Percentiles rank a stretch among this genome's conserved stretches.
Conservation (phyloP, 306 rosid genomes). For the Bauhinia variegata region DNA sequence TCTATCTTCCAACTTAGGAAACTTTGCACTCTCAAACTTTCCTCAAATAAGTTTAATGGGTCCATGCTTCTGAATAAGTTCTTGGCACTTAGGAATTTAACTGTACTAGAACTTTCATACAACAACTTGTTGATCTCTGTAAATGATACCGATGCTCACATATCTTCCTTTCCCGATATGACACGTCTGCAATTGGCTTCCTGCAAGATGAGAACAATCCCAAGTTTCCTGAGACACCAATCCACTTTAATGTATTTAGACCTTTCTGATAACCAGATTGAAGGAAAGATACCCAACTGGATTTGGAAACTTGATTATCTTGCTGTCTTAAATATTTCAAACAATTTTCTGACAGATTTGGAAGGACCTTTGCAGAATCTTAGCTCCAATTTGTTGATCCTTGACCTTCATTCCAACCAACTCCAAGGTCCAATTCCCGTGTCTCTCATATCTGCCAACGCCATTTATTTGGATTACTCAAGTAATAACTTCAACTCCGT, state of each 20-base stretch:
- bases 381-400: neutral
- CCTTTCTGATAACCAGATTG: slow-evolving; percentile 33
- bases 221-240: slow-evolving; percentile 24
- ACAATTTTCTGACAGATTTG: slow-evolving; percentile 1
- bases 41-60: slow-evolving; percentile 52
- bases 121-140: slow-evolving; percentile 22
- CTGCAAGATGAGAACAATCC: slow-evolving; percentile 9
- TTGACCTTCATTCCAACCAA: slow-evolving; percentile 43
- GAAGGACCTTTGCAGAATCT: neutral
- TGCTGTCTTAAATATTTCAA: slow-evolving; percentile 12
- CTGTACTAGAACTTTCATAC: slow-evolving; percentile 40
- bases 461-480: slow-evolving; percentile 38
- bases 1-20: slow-evolving; percentile 25
- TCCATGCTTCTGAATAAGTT: neutral
- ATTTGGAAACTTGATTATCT: slow-evolving; percentile 28
- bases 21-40: slow-evolving; percentile 20
- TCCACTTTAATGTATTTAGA: neutral
- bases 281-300: slow-evolving; percentile 40
- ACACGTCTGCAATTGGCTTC: slow-evolving; percentile 31
- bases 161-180: neutral
- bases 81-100: slow-evolving; percentile 2
- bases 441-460: neutral
- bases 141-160: fast-evolving
- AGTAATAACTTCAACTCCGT: slow-evolving; percentile 19
- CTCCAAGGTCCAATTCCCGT: slow-evolving; percentile 15